Conservation (phyloP, 495 filamentous ascomycete species). For the Penicillium egyptiacum region DNA sequence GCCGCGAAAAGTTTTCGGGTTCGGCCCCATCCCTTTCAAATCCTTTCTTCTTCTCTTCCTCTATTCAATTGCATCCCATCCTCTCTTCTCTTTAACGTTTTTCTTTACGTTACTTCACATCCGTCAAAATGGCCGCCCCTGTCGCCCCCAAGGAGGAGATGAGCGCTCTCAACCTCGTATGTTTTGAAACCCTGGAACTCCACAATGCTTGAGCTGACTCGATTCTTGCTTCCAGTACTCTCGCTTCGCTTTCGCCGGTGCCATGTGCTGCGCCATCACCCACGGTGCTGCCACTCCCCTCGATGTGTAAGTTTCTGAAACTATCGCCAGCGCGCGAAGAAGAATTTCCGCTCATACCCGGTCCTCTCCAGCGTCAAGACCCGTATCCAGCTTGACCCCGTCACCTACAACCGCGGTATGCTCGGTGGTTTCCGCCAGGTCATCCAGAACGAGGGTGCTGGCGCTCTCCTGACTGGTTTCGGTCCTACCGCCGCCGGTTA, state of each 20-base stretch:
- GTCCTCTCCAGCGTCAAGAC: slow-evolving; percentile 78
- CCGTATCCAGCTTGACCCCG: slow-evolving; percentile 88
- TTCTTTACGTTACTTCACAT: slow-evolving; percentile 17
- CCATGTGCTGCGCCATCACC: slow-evolving; percentile 80
- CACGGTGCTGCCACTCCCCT: slow-evolving; percentile 91
- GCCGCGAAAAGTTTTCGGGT: slow-evolving; percentile 41
- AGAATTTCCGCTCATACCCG: background rate
- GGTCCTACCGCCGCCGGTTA: slow-evolving; percentile 88
- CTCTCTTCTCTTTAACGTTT: slow-evolving; percentile 24
- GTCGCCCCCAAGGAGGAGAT: slow-evolving; percentile 42
- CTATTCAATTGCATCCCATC: slow-evolving; percentile 21
- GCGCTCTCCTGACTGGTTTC: slow-evolving; percentile 82
- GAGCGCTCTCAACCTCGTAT: slow-evolving; percentile 51
- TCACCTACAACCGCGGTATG: slow-evolving; percentile 85
- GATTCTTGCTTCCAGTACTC: slow-evolving; percentile 62
- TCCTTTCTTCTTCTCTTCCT: slow-evolving; percentile 26
- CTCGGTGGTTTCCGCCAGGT: slow-evolving; percentile 86
- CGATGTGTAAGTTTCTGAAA: slow-evolving; percentile 77
- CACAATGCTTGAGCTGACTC: slow-evolving; percentile 41
- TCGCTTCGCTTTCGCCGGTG: slow-evolving; percentile 84
- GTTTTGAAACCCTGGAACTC: background rate
- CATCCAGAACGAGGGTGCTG: slow-evolving; percentile 78
- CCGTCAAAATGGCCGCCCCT: slow-evolving; percentile 46
- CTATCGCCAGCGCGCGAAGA: background rate
- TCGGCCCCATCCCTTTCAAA: slow-evolving; percentile 39